Base-by-base conservation (phyloP, 192 early-diverging fungal genomes). In the Fimicolochytrium jonesii region DNA sequence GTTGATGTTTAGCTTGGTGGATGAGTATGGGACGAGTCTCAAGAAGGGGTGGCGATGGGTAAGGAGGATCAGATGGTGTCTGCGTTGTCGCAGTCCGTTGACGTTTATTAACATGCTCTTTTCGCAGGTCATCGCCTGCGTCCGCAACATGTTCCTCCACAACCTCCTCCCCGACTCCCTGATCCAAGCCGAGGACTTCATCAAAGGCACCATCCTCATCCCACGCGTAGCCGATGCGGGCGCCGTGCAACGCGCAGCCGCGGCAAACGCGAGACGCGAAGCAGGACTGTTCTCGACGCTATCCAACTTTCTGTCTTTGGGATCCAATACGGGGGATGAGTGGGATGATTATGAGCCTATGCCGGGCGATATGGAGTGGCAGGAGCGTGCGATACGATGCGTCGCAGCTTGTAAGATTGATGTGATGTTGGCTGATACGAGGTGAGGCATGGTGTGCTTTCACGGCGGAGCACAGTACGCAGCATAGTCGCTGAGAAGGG, bases 111-210 rank as follows among this genome's bases (percentile, higher is more conserved):
- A 58, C 37, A 11, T 44, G 2, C 1, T 20, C 28, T 39, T 15
- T 25, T 7, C 25, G 5, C 69, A 87, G 70, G 73, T 92, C 37
- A 59, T 93, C 9, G 77, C 79, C 25, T 83, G 85, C 28, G 73
- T 93, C 7, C 78, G 84, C 30, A 92, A 91, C 57, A 72, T 93
- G 6, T 93, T 90, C 72, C 62, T 93, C 42, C 90, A 90, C 59
- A 80, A 78, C 2, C 62, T 92, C 6, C 71, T 93, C 23, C 88
- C 90, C 6, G 68, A 67, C 41, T 73, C 71, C 6, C 72, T 92
- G 83, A 37, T 89, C 6, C 75, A 81, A 59, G 77, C 86, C 1
- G 87, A 92, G 52, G 86, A 90, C 63, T 91, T 92, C 66, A 72
- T 90, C 44, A 66, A 80, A 18, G 82, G 86, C 22, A 77, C 76